Conservation (phyloP, 257 asterid genomes). For the Petunia axillaris region DNA sequence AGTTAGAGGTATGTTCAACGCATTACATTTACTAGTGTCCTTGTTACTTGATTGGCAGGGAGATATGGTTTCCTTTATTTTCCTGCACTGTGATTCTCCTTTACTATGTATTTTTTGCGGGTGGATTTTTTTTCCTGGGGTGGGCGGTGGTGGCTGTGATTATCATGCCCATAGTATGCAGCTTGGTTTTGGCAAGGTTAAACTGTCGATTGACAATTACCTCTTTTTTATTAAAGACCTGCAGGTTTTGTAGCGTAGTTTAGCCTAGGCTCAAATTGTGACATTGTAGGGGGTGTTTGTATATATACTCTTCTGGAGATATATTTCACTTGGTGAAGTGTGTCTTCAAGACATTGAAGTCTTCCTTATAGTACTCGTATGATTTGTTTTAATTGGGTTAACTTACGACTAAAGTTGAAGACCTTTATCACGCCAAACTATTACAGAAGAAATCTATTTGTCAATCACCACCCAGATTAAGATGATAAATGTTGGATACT, state of each 20-base stretch:
- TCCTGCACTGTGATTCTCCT: no score
- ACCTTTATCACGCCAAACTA: neutral
- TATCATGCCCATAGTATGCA: no score
- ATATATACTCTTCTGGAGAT: neutral
- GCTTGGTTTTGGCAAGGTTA: no score
- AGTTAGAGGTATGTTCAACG: conserved; percentile 22
- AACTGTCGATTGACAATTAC: no score
- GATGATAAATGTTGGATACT: conserved; percentile 14
- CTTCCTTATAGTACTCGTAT: neutral
- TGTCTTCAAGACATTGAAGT: neutral
- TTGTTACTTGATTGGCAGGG: no score
- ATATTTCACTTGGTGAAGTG: conserved; percentile 8
- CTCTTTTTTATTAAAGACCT: neutral
- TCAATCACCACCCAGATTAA: neutral
- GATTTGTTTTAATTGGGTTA: conserved; percentile 13
- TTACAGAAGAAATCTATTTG: conserved; percentile 6
- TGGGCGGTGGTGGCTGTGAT: no score
- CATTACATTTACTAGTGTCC: neutral
- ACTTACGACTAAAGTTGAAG: neutral
- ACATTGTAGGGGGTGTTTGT: no score
- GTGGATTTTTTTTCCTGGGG: no score
- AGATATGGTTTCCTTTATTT: no score
- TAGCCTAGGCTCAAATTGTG: neutral
- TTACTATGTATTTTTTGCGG: no score
- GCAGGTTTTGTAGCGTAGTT: neutral